Evolutionary conservation across 2,329 filamentous ascomycete species (phyloP), one percentile per base, ranked within the genome.

Genomic region (Helotiales sp.): DNA sequence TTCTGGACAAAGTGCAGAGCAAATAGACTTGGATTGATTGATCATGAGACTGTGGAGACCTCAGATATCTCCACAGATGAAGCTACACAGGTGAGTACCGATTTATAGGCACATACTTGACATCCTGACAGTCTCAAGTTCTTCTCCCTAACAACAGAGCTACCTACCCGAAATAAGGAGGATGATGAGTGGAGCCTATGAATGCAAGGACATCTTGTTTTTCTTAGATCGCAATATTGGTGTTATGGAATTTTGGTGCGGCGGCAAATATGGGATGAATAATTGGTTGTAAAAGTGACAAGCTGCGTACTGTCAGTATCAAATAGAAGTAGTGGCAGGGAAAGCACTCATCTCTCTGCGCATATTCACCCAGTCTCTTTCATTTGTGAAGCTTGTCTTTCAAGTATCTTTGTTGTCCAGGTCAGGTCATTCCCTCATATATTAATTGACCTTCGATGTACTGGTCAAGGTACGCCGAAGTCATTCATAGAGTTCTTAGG

Each of bases 1-100:
- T 86, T 97, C 75, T 97, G 92, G 92, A 89, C 84, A 76, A 78
- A 82, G 64, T 75, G 96, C 24, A 81, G 87, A 65, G 82, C 78
- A 58, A 83, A 80, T 40, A 84, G 79, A 64, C 75, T 96, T 55
- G 90, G 92, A 0, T 76, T 96, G 69, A 86, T 98, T 66, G 85
- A 89, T 62, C 77, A 79, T 52, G 79, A 75, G 48, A 77, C 84
- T 67, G 83, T 81, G 2, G 84, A 89, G 42, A 76, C 79, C 17
- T 92, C 89, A 1, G 77, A 83, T 29, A 84, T 93, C 4, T 83
- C 81, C 0, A 81, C 84, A 52, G 85, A 90, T 44, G 88, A 93
- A 67, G 91, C 89, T n/a, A 82, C 79, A 52, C 79, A 85, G 38
- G 63, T 64, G 48, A 27, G 52, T 27, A 44, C 2, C 9, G 10